phyloP scores from a whole-genome alignment of 345 rosid species.

The Populus deltoides region DNA sequence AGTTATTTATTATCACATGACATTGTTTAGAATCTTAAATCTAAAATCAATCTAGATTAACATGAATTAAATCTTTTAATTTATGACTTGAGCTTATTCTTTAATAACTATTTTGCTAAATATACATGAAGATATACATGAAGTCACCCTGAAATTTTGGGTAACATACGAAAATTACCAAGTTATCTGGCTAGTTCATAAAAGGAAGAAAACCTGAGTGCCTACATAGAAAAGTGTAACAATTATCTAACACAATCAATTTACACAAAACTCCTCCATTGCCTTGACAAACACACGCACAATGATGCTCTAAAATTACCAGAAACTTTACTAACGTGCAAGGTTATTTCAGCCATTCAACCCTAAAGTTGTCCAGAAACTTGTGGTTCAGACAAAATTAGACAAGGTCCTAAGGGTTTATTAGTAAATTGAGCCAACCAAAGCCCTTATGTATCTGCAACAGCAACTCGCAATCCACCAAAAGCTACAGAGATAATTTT shows the following conservation, averaged over 20 bases:
- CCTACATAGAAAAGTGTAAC: neutral
- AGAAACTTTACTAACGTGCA: neutral
- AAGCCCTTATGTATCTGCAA: constrained; percentile 8
- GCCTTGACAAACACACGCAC: neutral
- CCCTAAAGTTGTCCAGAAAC: neutral
- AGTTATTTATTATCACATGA: too few relatives aligned
- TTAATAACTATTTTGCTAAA: too few relatives aligned
- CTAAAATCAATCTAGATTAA: too few relatives aligned
- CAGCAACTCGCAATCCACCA: constrained; percentile 19
- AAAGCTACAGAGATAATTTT: constrained; percentile 9
- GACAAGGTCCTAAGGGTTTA: neutral
- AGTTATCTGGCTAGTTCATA: neutral
- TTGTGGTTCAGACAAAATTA: constrained; percentile 1
- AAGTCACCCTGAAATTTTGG: neutral
- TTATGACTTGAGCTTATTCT: too few relatives aligned
- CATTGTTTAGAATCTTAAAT: too few relatives aligned
- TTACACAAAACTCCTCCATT: constrained; percentile 1
- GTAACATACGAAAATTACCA: neutral
- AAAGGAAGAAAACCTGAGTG: neutral
- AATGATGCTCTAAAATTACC: too few relatives aligned
- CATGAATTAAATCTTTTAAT: too few relatives aligned
- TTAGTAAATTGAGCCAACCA: neutral
- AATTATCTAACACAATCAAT: neutral
- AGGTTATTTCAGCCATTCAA: neutral
- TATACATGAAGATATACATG: too few relatives aligned